Evolutionary conservation across 2,329 filamentous ascomycete genomes (phyloP).

Genomic region (Leptographium wingfieldii): DNA sequence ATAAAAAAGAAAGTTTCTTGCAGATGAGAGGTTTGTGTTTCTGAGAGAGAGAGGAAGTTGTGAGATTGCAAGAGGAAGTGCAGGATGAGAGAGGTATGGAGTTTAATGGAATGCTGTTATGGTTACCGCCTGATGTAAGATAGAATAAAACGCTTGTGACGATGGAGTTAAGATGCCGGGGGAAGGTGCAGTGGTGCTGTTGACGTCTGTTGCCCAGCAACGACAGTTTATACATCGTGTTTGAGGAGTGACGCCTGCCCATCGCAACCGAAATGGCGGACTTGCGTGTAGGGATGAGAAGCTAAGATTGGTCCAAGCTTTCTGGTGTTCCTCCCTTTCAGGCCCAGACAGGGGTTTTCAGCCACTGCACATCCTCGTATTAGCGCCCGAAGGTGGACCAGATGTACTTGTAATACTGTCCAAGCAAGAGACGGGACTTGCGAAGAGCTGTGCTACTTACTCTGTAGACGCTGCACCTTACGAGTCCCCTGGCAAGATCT

Average conservation of each 20-base stretch:
- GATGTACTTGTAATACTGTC: background rate
- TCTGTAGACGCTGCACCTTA: too few species aligned
- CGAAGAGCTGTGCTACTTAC: too few species aligned
- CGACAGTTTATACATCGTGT: background rate
- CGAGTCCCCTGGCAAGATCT: too few species aligned
- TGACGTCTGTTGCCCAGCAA: slow-evolving; percentile 14
- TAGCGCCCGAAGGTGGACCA: background rate
- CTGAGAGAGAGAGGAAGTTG: background rate
- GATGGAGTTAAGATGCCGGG: background rate
- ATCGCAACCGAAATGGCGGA: background rate
- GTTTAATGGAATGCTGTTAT: slow-evolving; percentile 13
- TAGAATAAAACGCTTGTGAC: slow-evolving; percentile 3
- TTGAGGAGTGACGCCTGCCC: background rate
- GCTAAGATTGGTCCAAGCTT: background rate
- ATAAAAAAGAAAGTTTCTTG: background rate
- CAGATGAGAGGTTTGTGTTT: background rate
- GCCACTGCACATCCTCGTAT: background rate
- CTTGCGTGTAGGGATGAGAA: background rate
- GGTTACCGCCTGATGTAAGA: background rate
- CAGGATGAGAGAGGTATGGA: slow-evolving; percentile 5
- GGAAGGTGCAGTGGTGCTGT: slow-evolving; percentile 4
- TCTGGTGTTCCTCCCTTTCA: background rate
- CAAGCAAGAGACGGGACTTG: too few species aligned
- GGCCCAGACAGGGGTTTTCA: background rate
- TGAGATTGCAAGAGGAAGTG: background rate